phyloP scores from a whole-genome alignment of 2,329 filamentous ascomycete species.

The Trichoderma simmonsii region DNA sequence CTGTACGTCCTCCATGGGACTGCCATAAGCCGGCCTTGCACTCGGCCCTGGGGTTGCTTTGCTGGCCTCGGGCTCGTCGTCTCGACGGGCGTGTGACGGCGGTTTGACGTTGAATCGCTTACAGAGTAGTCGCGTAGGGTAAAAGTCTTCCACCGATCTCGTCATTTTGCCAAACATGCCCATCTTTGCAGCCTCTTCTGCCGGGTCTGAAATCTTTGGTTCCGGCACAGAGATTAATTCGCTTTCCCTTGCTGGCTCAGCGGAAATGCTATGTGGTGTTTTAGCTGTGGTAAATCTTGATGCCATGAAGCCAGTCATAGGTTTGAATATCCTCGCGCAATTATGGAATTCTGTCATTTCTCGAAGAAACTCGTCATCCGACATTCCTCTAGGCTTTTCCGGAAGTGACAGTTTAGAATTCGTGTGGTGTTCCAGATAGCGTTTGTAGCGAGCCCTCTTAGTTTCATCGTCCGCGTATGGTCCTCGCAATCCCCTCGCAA shows the following conservation, averaged over 20 bases:
- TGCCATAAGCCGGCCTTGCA: neutral
- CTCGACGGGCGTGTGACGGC: conserved; percentile 63
- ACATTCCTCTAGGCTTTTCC: conserved; percentile 39
- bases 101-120: conserved; percentile 89
- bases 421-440: conserved; percentile 75
- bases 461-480: conserved; percentile 80
- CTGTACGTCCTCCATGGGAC: conserved; percentile 6
- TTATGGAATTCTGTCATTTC: conserved; percentile 74
- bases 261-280: conserved; percentile 35
- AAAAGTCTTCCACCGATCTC: conserved; percentile 66
- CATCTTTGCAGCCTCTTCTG: conserved; percentile 79
- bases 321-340: conserved; percentile 74
- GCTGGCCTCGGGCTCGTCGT: conserved; percentile 37
- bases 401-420: conserved; percentile 48
- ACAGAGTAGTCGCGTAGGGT: conserved; percentile 80
- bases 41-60: conserved; percentile 2
- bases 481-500: conserved; percentile 60
- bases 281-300: conserved; percentile 81
- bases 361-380: conserved; percentile 70
- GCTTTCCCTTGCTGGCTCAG: conserved; percentile 17
- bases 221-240: conserved; percentile 33
- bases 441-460: conserved; percentile 77
- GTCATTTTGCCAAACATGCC: conserved; percentile 95
- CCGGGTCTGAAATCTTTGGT: conserved; percentile 57
- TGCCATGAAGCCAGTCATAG: conserved; percentile 89